phyloP scores from a whole-genome alignment of 2,329 filamentous ascomycete genomes.

The Apiospora phragmitis region DNA sequence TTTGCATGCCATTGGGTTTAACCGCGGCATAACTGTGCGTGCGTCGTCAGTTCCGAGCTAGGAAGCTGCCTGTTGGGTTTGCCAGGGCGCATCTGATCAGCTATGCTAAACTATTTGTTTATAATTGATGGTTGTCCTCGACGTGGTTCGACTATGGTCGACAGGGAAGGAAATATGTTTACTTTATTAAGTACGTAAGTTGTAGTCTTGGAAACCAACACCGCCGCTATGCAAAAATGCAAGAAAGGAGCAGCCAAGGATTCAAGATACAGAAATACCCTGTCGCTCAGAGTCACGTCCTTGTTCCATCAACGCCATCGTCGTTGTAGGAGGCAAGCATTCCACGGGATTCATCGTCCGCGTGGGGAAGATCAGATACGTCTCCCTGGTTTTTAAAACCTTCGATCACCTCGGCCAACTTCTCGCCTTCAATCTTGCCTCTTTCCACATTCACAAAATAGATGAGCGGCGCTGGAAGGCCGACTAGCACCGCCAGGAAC shows the following conservation, averaged over 20 bases:
- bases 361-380: constrained; percentile 17
- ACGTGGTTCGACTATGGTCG: not conserved
- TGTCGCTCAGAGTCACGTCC: not conserved
- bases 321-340: constrained; percentile 37
- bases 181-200: not conserved
- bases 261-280: not conserved
- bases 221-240: not conserved
- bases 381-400: constrained; percentile 42
- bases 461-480: constrained; percentile 81
- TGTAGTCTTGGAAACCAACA: not conserved
- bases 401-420: constrained; percentile 61
- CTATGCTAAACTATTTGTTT: not conserved
- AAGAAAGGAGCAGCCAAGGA: not conserved
- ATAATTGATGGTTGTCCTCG: not conserved
- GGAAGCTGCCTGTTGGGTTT: not conserved
- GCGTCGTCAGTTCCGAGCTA: not conserved
- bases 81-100: not conserved
- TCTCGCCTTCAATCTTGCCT: constrained; percentile 68
- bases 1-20: not conserved
- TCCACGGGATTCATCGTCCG: constrained; percentile 32
- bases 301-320: constrained; percentile 23
- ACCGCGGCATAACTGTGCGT: not conserved
- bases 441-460: constrained; percentile 82
- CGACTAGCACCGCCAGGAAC: constrained; percentile 85
- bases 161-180: not conserved